Conservation (phyloP, 2,329 filamentous ascomycete species). For the Fusarium phyllophilum region DNA sequence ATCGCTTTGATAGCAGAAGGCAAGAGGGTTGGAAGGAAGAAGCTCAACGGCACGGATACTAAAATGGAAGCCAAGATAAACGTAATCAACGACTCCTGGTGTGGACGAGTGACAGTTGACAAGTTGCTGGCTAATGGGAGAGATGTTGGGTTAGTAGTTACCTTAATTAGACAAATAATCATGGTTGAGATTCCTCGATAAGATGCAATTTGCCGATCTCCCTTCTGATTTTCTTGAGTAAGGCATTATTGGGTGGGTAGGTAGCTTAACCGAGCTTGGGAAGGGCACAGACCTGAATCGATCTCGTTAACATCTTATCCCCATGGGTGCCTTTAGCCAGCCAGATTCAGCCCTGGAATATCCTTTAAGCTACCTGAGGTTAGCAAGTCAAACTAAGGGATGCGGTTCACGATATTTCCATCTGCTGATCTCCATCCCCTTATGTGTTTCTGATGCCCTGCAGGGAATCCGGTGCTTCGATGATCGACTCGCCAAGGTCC, state of each 20-base stretch:
- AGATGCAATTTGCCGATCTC: constrained; percentile 12
- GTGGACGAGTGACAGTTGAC: constrained; percentile 2
- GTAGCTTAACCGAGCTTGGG: neutral
- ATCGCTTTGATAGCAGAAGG: neutral
- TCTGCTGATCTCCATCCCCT: neutral
- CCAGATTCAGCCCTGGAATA: neutral
- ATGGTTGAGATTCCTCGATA: neutral
- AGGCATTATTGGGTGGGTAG: neutral
- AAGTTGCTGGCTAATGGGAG: neutral
- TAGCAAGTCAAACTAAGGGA: neutral
- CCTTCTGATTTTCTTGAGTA: neutral
- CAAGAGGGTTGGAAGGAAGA: neutral
- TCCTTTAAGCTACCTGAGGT: neutral
- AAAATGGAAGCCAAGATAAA: neutral
- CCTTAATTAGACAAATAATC: constrained; percentile 7
- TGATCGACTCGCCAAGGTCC: constrained; percentile 17
- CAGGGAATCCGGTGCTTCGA: neutral
- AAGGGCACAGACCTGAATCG: constrained; percentile 3
- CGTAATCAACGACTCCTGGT: neutral
- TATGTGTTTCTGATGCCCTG: constrained; percentile 1
- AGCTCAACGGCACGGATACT: neutral
- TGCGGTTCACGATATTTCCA: neutral
- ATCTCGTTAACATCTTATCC: neutral
- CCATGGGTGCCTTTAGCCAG: neutral
- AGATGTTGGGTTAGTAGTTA: neutral